Evolutionary conservation across 768 basidiomycete genomes (phyloP).

Genomic region (Phanerochaete carnosa): DNA sequence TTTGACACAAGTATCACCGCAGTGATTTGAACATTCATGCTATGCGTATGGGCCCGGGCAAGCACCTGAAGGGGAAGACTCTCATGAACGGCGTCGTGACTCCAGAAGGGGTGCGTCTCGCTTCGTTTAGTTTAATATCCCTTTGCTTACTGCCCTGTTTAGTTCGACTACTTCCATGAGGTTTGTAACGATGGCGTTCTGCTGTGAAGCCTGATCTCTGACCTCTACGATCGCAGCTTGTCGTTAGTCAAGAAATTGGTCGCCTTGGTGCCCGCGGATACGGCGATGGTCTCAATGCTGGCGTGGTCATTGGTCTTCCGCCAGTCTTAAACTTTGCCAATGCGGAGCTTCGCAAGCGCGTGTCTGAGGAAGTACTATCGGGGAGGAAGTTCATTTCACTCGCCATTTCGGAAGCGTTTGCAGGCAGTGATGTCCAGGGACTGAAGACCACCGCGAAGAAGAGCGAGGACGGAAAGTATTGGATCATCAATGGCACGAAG

Average conservation of each 20-base stretch:
- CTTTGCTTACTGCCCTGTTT: conserved; percentile 5
- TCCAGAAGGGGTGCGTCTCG: conserved; percentile 59
- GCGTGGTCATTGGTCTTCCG: conserved; percentile 80
- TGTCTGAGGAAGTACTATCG: conserved; percentile 61
- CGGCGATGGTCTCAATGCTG: conserved; percentile 73
- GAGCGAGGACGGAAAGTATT: conserved; percentile 77
- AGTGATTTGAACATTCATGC: conserved; percentile 76
- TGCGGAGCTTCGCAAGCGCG: conserved; percentile 51
- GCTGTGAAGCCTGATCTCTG: background rate
- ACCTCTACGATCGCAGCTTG: conserved; percentile 44
- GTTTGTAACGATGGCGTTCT: conserved; percentile 25
- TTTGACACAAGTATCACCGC: background rate
- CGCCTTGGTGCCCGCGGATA: conserved; percentile 75
- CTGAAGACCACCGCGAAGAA: conserved; percentile 76
- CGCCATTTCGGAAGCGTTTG: conserved; percentile 87
- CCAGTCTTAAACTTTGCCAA: conserved; percentile 82
- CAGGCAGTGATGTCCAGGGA: conserved; percentile 82
- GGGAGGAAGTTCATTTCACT: conserved; percentile 85
- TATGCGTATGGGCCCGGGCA: conserved; percentile 91
- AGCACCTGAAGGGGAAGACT: conserved; percentile 75
- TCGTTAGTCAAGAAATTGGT: conserved; percentile 75
- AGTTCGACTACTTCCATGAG: conserved; percentile 89
- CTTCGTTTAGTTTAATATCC: background rate
- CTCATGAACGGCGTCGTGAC: conserved; percentile 73
- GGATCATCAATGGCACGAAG: conserved; percentile 85